Evolutionary conservation across 2,329 filamentous ascomycete genomes (phyloP).

Genomic region (Cercospora sp.): DNA sequence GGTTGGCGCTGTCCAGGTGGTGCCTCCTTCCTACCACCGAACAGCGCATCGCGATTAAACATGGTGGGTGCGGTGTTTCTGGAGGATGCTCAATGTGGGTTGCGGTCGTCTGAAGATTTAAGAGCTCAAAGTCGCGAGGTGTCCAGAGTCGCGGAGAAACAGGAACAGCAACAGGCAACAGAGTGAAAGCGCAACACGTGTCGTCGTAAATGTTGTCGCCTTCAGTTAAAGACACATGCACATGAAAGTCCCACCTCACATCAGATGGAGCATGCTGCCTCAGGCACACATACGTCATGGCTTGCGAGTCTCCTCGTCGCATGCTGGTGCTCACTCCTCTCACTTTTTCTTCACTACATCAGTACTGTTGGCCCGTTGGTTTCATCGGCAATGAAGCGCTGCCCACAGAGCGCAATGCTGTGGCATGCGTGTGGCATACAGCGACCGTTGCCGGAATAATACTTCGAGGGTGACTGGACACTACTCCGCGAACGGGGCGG

Average conservation of each 20-base stretch:
- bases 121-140: not conserved
- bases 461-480: not conserved
- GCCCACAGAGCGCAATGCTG: not conserved
- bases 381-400: not conserved
- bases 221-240: not conserved
- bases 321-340: not conserved
- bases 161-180: not conserved
- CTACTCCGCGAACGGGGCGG: slow-evolving; percentile 1
- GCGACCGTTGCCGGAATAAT: not conserved
- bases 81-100: not conserved
- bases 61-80: slow-evolving; percentile 38
- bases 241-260: slow-evolving; percentile 5
- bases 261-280: not conserved
- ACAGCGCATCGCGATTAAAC: slow-evolving; percentile 59
- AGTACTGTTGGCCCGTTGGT: not conserved
- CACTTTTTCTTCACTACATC: not conserved
- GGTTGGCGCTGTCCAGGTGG: slow-evolving; percentile 41
- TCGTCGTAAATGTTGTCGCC: slow-evolving; percentile 2
- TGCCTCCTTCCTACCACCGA: slow-evolving; percentile 40
- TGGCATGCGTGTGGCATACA: not conserved
- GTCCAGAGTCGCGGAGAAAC: not conserved
- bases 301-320: not conserved
- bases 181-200: not conserved
- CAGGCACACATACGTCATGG: not conserved
- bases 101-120: not conserved